These are phyloP conservation scores for Cordyceps javanica DNA, from an alignment of 2,329 filamentous ascomycete species.

Conservation along the genomic window DNA sequence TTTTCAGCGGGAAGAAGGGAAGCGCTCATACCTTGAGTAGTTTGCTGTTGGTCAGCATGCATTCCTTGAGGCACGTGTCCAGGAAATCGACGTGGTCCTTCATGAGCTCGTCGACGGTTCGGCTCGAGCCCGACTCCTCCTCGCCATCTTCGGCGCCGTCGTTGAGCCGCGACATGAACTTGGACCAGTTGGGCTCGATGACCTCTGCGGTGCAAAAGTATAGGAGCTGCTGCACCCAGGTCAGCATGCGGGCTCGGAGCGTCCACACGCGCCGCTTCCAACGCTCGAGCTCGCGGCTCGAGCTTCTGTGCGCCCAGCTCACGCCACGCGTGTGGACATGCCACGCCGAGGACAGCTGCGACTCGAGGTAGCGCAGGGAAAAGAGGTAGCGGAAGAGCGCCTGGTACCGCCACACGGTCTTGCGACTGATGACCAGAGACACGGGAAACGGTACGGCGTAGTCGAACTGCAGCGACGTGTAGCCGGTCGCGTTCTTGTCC, in stretches of 20 bases:
- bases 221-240: constrained; percentile 92
- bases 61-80: constrained; percentile 96
- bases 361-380: constrained; percentile 83
- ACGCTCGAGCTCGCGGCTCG: constrained; percentile 67
- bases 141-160: constrained; percentile 32
- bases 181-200: constrained; percentile 95
- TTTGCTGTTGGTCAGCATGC: constrained; percentile 97
- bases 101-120: constrained; percentile 97
- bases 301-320: constrained; percentile 77
- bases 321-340: constrained; percentile 76
- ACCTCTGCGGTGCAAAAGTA: constrained; percentile 98
- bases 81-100: constrained; percentile 98
- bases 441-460: constrained; percentile 93
- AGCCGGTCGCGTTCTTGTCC: constrained; percentile 82
- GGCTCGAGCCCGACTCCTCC: constrained; percentile 31
- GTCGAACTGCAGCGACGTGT: constrained; percentile 88
- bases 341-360: constrained; percentile 81
- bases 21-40: constrained; percentile 65
- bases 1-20: neutral
- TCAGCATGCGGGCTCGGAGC: constrained; percentile 85
- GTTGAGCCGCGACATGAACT: constrained; percentile 78
- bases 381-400: constrained; percentile 91
- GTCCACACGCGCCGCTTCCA: constrained; percentile 96
- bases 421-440: constrained; percentile 89
- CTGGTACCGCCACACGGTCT: constrained; percentile 95